phyloP scores from a whole-genome alignment of 2,329 filamentous ascomycete species.

The Fusarium sp. region DNA sequence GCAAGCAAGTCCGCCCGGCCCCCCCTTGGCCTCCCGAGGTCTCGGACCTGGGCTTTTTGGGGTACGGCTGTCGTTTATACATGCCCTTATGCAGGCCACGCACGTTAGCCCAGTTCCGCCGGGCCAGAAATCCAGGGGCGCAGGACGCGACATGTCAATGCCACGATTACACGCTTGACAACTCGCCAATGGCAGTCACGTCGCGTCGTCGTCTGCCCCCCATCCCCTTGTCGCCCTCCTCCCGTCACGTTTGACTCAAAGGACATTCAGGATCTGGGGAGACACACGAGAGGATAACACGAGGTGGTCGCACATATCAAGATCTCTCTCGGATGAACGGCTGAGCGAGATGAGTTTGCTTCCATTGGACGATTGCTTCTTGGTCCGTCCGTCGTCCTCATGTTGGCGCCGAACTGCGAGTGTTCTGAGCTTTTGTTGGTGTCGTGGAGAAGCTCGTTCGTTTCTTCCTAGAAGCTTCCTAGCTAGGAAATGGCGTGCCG shows the following conservation, averaged over 20 bases:
- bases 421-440: slow-evolving; percentile 10
- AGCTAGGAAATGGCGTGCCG: slow-evolving; percentile 26
- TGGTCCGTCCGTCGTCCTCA: slow-evolving; percentile 16
- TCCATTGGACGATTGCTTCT: slow-evolving; percentile 7
- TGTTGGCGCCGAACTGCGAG: neutral
- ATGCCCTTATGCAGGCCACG: slow-evolving; percentile 34
- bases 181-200: slow-evolving; percentile 10
- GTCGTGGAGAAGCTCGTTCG: slow-evolving; percentile 33
- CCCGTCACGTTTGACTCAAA: neutral
- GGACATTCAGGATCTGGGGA: neutral
- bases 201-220: neutral
- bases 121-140: slow-evolving; percentile 22
- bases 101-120: slow-evolving; percentile 18
- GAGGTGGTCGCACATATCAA: slow-evolving; percentile 5
- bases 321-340: slow-evolving; percentile 28
- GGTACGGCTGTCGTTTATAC: slow-evolving; percentile 13
- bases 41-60: slow-evolving; percentile 27
- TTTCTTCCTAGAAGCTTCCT: slow-evolving; percentile 36
- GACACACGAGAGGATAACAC: neutral
- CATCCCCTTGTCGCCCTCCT: neutral
- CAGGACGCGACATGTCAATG: slow-evolving; percentile 13
- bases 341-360: slow-evolving; percentile 16
- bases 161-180: slow-evolving; percentile 8
- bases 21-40: slow-evolving; percentile 23
- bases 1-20: slow-evolving; percentile 8